Conservation (phyloP, 768 basidiomycete genomes). For the Amanita inopinata region DNA sequence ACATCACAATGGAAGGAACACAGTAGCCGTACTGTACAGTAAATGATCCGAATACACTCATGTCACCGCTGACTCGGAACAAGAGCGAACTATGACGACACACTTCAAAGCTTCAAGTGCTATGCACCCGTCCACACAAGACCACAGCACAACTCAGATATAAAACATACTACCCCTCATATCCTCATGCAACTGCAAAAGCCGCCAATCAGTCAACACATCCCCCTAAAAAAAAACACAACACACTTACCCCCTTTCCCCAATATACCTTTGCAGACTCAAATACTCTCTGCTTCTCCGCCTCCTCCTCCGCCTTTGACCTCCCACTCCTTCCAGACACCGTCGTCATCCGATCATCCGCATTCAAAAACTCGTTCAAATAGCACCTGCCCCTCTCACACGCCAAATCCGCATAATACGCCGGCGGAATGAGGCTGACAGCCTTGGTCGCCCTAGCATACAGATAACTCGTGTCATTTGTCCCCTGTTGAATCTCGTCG, state of each 20-base stretch:
- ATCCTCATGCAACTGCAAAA: constrained; percentile 37
- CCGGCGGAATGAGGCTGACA: constrained; percentile 71
- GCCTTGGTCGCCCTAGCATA: constrained; percentile 81
- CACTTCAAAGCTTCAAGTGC: too few relatives aligned
- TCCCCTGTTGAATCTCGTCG: constrained; percentile 66
- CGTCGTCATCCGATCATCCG: constrained; percentile 37
- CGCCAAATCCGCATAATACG: constrained; percentile 76
- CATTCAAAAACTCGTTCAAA: constrained; percentile 55
- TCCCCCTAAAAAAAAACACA: constrained; percentile 4
- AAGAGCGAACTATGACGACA: too few relatives aligned
- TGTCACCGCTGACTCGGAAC: too few relatives aligned
- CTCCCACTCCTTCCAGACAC: constrained; percentile 19
- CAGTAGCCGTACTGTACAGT: too few relatives aligned
- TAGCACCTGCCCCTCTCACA: constrained; percentile 76
- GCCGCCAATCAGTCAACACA: constrained; percentile 4
- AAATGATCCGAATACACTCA: too few relatives aligned
- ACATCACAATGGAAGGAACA: too few relatives aligned
- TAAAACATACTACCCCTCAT: constrained; percentile 68
- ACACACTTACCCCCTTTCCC: constrained; percentile 42
- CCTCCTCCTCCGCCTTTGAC: constrained; percentile 25
- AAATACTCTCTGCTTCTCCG: constrained; percentile 29
- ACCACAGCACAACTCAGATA: too few relatives aligned
- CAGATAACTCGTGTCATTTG: constrained; percentile 59
- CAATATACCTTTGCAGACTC: constrained; percentile 37
- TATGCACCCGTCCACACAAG: too few relatives aligned